Base-by-base conservation (phyloP, 2,329 filamentous ascomycete genomes). In the Venturia nashicola region DNA sequence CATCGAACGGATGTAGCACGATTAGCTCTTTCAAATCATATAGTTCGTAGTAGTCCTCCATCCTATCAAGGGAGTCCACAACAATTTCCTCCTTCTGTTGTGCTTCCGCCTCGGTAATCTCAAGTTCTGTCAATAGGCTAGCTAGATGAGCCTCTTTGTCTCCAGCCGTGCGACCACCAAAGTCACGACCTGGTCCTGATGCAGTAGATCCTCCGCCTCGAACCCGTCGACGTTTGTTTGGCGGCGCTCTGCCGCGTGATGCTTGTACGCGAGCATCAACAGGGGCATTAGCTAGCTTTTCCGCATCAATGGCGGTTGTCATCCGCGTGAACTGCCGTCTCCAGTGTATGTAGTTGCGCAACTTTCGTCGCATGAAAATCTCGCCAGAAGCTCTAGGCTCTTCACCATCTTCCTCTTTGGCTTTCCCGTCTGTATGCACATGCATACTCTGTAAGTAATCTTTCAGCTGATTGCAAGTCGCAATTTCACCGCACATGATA, bases 391-490 rank as follows among this genome's bases (percentile, higher is more conserved):
- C 20, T 20, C 57, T 42, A 8, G 59, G 84, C 67, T 72, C 71
- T 8, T 82, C 81, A 1, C 78, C 76, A 5, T 81, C 77, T 4
- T 79, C 76, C 5, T 76, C 73, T 6, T 78, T 67, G 5, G 68
- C 68, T n/a, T 68, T 70, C 44, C 76, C 72, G 43, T 70, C 69
- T 4, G 65, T 66, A 62, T 85, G 81, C 36, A 92, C 82, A 71
- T 95, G 85, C 91, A 96, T 97, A 7, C 86, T 91, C 72, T 96
- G 89, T 23, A 99, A 78, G 72, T 93, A 97, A 72, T 97, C 93
- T 67, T 91, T 86, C 51, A 99, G 79, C 70, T 99, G 94, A 16
- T 88, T 84, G 71, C 90, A 96, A 9, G 91, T 96, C 64, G 86
- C 85, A 64, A 89, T 86, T 70, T 96, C 93, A 34, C 88, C 87